Conservation (phyloP, 208 protist species). For the Trypanosomatidae sp. region DNA sequence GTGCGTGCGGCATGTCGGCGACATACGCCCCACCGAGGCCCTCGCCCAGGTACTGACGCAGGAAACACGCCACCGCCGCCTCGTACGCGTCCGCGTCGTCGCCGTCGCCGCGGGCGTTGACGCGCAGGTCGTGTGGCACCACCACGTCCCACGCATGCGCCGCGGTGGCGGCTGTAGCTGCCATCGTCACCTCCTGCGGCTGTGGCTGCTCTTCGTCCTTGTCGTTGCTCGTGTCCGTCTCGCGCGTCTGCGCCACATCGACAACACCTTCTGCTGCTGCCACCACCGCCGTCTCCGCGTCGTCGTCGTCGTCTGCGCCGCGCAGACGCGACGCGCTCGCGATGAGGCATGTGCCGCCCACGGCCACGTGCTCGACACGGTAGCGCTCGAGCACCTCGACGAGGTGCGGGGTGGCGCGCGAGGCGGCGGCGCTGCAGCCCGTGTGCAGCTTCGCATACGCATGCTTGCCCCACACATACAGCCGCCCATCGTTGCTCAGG, state of each 20-base stretch:
- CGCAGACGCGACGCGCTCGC: too few species aligned
- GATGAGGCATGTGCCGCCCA: too few species aligned
- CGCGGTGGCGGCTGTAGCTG: too few species aligned
- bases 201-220: too few species aligned
- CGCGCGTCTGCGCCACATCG: background rate
- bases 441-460: constrained; percentile 31
- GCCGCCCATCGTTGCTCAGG: constrained; percentile 16
- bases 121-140: constrained; percentile 55
- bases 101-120: constrained; percentile 9
- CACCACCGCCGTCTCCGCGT: background rate
- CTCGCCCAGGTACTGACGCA: constrained; percentile 46
- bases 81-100: constrained; percentile 37
- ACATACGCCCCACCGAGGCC: constrained; percentile 20
- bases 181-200: too few species aligned
- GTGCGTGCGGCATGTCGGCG: constrained; percentile 19
- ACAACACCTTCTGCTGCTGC: background rate
- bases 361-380: constrained; percentile 12
- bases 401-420: constrained; percentile 8
- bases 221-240: too few species aligned
- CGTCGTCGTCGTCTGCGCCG: background rate
- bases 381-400: constrained; percentile 22
- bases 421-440: constrained; percentile 17
- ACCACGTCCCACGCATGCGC: constrained; percentile 44
- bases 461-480: constrained; percentile 77
- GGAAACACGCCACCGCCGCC: constrained; percentile 14